These are phyloP conservation scores for Bassia scoparia DNA, from an alignment of 148 eudicot species.

Conservation along the genomic window DNA sequence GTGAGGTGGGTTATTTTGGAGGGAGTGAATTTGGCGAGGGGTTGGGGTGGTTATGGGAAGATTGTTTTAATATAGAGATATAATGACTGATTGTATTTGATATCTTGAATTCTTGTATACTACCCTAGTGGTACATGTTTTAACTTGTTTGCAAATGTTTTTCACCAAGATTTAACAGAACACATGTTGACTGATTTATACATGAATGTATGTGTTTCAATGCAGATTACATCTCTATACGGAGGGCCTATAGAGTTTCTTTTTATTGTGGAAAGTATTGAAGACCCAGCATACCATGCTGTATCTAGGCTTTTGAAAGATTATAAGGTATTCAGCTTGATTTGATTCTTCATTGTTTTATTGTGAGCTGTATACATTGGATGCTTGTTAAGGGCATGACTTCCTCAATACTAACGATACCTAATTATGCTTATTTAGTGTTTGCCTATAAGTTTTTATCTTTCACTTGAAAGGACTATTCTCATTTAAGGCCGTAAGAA, in stretches of 20 bases:
- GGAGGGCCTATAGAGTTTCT: slow-evolving; percentile 86
- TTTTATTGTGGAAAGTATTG: slow-evolving; percentile 80
- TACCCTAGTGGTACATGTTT: background rate
- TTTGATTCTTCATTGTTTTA: background rate
- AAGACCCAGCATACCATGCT: slow-evolving; percentile 86
- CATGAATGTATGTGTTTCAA: slow-evolving; percentile 9
- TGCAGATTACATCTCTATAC: slow-evolving; percentile 82
- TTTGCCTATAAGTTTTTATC: no score
- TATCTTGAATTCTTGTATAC: no score
- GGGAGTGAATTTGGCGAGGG: no score
- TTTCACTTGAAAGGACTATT: no score
- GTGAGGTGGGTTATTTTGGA: no score
- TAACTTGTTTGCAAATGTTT: background rate
- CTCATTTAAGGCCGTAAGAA: no score
- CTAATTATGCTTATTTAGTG: no score
- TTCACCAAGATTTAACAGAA: slow-evolving; percentile 7
- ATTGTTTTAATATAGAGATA: no score
- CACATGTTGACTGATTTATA: slow-evolving; percentile 5
- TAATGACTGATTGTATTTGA: no score
- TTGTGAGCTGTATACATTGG: background rate
- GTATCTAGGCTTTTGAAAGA: slow-evolving; percentile 56
- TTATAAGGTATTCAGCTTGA: slow-evolving; percentile 46
- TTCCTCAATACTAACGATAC: background rate
- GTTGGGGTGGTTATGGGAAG: no score
- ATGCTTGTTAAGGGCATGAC: background rate